A percentile compares a stretch with the other conserved stretches of the same genome.
These are phyloP conservation scores for Populus trichocarpa DNA, from an alignment of 441 rosid genomes.

Conservation along the genomic window DNA sequence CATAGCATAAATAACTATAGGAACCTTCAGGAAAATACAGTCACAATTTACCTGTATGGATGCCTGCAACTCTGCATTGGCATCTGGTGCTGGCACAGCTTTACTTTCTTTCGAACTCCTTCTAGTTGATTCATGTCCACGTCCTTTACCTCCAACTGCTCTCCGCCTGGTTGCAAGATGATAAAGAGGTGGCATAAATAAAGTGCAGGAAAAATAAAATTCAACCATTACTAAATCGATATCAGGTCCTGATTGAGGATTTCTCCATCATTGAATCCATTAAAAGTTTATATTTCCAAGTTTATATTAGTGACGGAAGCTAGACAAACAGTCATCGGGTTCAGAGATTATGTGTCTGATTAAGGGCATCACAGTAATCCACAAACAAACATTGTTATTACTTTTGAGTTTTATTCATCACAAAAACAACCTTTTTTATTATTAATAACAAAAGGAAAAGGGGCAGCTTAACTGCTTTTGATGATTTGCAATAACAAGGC, in stretches of 20 bases:
- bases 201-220: not conserved
- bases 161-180: slow-evolving; percentile 41
- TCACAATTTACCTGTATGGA: slow-evolving; percentile 49
- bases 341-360: not conserved
- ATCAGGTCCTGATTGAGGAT: not conserved
- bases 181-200: slow-evolving; percentile 3
- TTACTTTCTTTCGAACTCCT: slow-evolving; percentile 41
- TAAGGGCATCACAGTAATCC: not conserved
- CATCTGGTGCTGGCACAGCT: slow-evolving; percentile 61
- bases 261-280: not conserved
- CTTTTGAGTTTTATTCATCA: not conserved
- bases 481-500: not conserved
- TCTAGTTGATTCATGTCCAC: slow-evolving; percentile 35
- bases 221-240: not conserved
- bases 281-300: not conserved
- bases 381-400: not conserved
- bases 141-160: slow-evolving; percentile 40
- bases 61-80: slow-evolving; percentile 61
- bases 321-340: not conserved
- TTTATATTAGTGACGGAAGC: not conserved
- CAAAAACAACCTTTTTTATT: not conserved
- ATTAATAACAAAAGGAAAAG: not conserved
- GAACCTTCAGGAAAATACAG: not conserved
- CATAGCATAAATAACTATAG: not conserved
- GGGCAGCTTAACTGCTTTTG: not conserved